A percentile compares a stretch with the other conserved stretches of the same genome.
Conservation (phyloP, 805 yeast genomes). For the Candida koratica region DNA sequence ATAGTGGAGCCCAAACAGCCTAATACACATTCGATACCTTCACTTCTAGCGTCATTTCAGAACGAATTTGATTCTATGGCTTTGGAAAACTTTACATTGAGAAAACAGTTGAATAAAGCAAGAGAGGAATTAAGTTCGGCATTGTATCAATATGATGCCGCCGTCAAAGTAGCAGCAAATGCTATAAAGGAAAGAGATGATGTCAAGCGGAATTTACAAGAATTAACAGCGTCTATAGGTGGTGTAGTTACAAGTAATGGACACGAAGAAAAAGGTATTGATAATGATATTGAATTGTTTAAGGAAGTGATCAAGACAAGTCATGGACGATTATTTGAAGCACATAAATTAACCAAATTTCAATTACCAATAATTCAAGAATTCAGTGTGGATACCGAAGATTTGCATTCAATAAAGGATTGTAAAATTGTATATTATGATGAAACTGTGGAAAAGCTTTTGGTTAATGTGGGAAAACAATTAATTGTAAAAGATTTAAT, state of each 20-base stretch:
- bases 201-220: slow-evolving; percentile 60
- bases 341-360: slow-evolving; percentile 35
- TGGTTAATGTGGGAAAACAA: slow-evolving; percentile 12
- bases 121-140: slow-evolving; percentile 74
- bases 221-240: slow-evolving; percentile 43
- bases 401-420: slow-evolving; percentile 3
- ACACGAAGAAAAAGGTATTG: slow-evolving; percentile 5
- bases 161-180: slow-evolving; percentile 76
- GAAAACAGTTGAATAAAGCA: slow-evolving; percentile 64
- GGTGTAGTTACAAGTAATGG: slow-evolving; percentile 16
- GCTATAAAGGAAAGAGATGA: slow-evolving; percentile 75
- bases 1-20: slow-evolving; percentile 43
- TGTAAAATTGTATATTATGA: slow-evolving; percentile 10
- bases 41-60: slow-evolving; percentile 70
- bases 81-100: slow-evolving; percentile 69
- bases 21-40: slow-evolving; percentile 66
- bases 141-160: slow-evolving; percentile 84
- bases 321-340: slow-evolving; percentile 29
- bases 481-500: slow-evolving; percentile 7
- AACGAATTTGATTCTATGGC: slow-evolving; percentile 88
- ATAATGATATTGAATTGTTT: slow-evolving; percentile 14
- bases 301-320: slow-evolving; percentile 24
- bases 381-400: slow-evolving; percentile 6
- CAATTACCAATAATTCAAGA: slow-evolving; percentile 18
- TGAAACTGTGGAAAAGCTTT: slow-evolving; percentile 8